Conservation (phyloP, 179 eudicot genomes). For the Spergularia azorica region DNA sequence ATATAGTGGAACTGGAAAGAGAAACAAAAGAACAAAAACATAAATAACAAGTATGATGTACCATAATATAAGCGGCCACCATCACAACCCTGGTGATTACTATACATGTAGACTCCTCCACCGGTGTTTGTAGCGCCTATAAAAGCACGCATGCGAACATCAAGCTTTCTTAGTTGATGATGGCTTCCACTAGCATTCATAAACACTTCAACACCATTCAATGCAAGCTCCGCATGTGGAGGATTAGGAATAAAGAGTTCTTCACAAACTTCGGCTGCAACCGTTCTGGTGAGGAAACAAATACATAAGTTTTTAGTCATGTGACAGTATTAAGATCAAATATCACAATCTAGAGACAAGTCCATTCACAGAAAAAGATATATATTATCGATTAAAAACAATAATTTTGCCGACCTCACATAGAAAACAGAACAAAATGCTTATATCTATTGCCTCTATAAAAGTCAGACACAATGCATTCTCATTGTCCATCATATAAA, state of each 20-base stretch:
- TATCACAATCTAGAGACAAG: neutral
- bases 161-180: constrained; percentile 94
- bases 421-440: neutral
- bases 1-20: neutral
- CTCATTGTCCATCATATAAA: neutral
- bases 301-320: constrained; percentile 10
- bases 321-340: neutral
- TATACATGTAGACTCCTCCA: constrained; percentile 98
- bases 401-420: neutral
- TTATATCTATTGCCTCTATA: neutral
- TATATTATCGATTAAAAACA: neutral
- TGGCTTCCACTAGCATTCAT: constrained; percentile 99
- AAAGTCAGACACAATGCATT: no score
- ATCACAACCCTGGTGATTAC: constrained; percentile 98
- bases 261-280: constrained; percentile 97
- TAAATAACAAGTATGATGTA: constrained; percentile 19
- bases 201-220: constrained; percentile 94
- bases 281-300: constrained; percentile 56
- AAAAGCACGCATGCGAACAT: constrained; percentile 81
- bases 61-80: constrained; percentile 96
- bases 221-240: constrained; percentile 90
- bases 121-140: constrained; percentile 81
- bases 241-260: constrained; percentile 83
- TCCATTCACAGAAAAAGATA: neutral
- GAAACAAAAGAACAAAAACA: neutral